Percentiles rank a stretch among this genome's conserved stretches.
phyloP scores from a whole-genome alignment of 202 grass and related monocot genomes.

The Musa balbisiana region DNA sequence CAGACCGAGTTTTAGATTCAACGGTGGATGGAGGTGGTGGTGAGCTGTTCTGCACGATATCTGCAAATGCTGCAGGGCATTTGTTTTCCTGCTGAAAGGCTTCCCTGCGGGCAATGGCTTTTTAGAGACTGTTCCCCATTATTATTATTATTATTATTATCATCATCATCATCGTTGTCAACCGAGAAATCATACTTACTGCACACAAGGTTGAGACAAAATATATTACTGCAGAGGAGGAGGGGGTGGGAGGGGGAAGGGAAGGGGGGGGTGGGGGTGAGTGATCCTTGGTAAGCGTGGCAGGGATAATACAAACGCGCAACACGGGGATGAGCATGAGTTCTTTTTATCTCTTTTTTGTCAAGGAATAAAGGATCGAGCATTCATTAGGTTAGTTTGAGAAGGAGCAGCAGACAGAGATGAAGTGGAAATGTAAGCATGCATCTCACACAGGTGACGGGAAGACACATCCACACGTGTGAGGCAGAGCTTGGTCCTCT shows the following conservation, averaged over 20 bases:
- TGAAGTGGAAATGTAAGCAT: not conserved
- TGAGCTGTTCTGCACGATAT: not conserved
- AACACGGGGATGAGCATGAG: not conserved
- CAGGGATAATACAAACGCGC: not conserved
- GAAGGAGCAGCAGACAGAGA: not conserved
- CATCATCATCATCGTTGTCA: no score
- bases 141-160: no score
- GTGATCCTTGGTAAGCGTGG: no score
- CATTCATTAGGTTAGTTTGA: constrained; percentile 2
- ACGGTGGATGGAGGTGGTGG: no score
- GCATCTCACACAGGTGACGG: constrained; percentile 8
- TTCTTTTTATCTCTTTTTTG: constrained; percentile 11
- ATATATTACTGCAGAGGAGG: not conserved
- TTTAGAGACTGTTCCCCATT: not conserved
- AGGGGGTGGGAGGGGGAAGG: not conserved
- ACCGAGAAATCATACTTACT: no score
- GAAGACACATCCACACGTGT: constrained; percentile 11
- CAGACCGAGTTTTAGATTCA: no score
- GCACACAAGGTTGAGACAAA: no score
- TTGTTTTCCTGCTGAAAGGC: not conserved
- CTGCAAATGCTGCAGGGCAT: not conserved
- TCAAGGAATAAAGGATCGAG: constrained; percentile 6
- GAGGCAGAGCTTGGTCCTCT: not conserved
- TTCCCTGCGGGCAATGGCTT: not conserved
- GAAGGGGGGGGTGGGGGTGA: no score